Evolutionary conservation across 2,329 filamentous ascomycete species (phyloP), one percentile per base, ranked within the genome.

Genomic region (Meredithiella fracta): DNA sequence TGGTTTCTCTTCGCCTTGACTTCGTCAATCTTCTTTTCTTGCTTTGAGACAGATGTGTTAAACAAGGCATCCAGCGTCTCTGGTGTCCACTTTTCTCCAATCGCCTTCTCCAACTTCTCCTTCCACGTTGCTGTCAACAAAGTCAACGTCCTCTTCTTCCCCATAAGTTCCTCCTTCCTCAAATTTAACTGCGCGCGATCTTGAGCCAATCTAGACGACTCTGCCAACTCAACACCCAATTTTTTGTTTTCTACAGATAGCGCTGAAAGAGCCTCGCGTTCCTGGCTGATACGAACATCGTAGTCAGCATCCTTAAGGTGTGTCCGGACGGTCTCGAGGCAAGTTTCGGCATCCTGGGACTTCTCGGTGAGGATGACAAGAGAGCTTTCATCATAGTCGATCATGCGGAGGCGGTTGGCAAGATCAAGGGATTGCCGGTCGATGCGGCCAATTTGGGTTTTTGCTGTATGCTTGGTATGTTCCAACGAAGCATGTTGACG

Each of bases 141-240:
- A 7, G 89, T 78, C 1, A 97, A 72, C 59, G 85, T 85, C 34
- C 79, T 77, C 65, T 85, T 79, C 56, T 83, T 79, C 61, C 88
- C 83, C 60, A 79, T 78, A 26, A 88, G 68, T 64, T 95, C 86
- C 62, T 89, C 90, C 63, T 85, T 89, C 34, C 90, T 76, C 62
- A 86, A 82, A 57, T 94, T 86, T 9, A 98, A 75, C 62, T 86
- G 83, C 11, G 91, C 92, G 38, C 89, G 78, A 60, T 94, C 89
- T 3, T 83, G 81, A 4, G 89, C 88, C 57, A 86, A 78, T 57
- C 83, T 82, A 1, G 86, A 94, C 58, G 84, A 87, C 63, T 94
- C 85, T 7, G 89, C 77, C 37, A 96, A 77, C 65, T 97, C 91
- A n/a, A 76, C 72, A 47, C 84, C 83, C 26, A 97, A 74, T 61